phyloP scores from a whole-genome alignment of 805 yeast genomes.

The Yamadazyma nakazawae region DNA sequence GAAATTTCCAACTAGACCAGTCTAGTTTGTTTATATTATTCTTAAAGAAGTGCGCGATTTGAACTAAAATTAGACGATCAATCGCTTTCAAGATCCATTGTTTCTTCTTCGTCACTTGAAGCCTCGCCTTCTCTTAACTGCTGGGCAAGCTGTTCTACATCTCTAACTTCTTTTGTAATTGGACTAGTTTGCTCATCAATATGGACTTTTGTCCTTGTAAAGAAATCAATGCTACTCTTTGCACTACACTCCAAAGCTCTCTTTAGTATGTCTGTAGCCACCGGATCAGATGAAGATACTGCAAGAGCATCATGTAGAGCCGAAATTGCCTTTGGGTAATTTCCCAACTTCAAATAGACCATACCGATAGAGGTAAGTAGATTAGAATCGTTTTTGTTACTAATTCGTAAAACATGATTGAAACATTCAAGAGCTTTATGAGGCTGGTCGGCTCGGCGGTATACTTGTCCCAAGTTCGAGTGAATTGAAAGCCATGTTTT shows the following conservation, averaged over 20 bases:
- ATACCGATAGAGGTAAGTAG: conserved; percentile 83
- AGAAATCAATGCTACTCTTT: conserved; percentile 20
- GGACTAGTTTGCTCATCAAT: conserved; percentile 1
- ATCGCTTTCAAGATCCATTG: conserved; percentile 61
- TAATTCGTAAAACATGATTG: conserved; percentile 65
- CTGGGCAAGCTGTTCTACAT: conserved; percentile 27
- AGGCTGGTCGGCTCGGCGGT: conserved; percentile 58
- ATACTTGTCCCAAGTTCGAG: conserved; percentile 85
- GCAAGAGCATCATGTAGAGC: conserved; percentile 79
- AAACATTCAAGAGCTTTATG: conserved; percentile 73
- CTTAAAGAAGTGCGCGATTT: conserved; percentile 2
- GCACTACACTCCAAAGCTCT: conserved; percentile 69
- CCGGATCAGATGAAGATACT: conserved; percentile 73
- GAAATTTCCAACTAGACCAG: background rate
- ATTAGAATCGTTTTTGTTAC: conserved; percentile 66
- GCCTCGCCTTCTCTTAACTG: conserved; percentile 44
- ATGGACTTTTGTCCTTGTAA: background rate
- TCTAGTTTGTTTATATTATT: conserved; percentile 1
- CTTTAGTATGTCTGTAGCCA: conserved; percentile 75
- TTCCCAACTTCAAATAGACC: conserved; percentile 67
- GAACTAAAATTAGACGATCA: conserved; percentile 16
- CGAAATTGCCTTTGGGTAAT: conserved; percentile 65
- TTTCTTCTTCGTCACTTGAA: conserved; percentile 47
- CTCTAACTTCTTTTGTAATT: conserved; percentile 2
- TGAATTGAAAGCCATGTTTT: conserved; percentile 83